Base-by-base conservation (phyloP, 1,284 basidiomycete species). In the Phellinidium pouzarii region DNA sequence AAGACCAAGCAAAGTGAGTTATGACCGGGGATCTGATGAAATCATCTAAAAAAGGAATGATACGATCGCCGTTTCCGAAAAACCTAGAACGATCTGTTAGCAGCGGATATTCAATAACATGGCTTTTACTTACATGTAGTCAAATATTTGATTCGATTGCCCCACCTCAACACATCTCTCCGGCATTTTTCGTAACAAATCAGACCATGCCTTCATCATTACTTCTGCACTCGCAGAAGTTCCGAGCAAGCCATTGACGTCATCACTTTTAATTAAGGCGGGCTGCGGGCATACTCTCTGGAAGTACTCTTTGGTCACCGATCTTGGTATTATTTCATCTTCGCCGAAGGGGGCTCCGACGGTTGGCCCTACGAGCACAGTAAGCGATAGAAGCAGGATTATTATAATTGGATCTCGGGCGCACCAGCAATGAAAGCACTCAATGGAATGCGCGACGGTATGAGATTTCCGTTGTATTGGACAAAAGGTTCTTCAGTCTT, bases 1-100 rank as follows among this genome's bases (percentile, higher is more conserved):
- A 56, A 3, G 72, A 74, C 74, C 73, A 75, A 26, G 58, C 60
- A 62, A 72, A 74, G 41, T 60, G 59, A 0, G 60, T 64, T 11
- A 68, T 25, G n/a, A 73, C 64, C 0, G 75, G 69, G 1, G 72
- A 73, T 9, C 53, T 52, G 11, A 63, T 61, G 44, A 76, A 59
- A n/a, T 59, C 57, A 7, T 54, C 53, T 0, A 67, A 63, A 68
- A 71, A 73, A 4, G 70, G 59, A 17, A 44, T 4, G 12, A 52
- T 22, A 8, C 48, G 45, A 23, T 36, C 17, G 36, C 45, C 50
- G 20, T 51, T 27, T 26, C 54, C 50, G 31, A 55, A 55, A 6
- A 51, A 12, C 43, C 50, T 51, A 20, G 14, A 40, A n/a, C n/a
- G 22, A 37, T 36, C 34, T 14, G 12, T 42, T 4, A 41, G 23